These are phyloP conservation scores for Fomes fomentarius DNA, from an alignment of 1,284 basidiomycete species.

Conservation along the genomic window DNA sequence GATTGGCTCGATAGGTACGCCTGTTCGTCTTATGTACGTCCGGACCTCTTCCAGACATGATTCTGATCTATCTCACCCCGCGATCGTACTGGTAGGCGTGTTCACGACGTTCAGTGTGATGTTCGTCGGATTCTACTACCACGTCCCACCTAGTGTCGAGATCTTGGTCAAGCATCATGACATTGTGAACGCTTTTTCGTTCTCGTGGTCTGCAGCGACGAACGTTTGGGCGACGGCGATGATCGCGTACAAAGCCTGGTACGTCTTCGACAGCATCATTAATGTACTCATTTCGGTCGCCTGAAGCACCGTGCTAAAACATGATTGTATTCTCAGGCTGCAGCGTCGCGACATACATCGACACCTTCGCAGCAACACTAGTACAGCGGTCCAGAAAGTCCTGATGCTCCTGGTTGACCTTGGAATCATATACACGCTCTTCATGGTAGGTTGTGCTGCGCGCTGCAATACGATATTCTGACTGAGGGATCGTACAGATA, in stretches of 20 bases:
- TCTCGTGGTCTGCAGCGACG: conserved; percentile 14
- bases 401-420: conserved; percentile 8
- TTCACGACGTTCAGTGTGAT: conserved; percentile 13
- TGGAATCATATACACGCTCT: conserved; percentile 12
- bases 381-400: neutral
- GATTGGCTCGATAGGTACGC: conserved; percentile 13
- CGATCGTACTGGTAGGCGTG: conserved; percentile 1
- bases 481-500: neutral
- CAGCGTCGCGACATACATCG: conserved; percentile 5
- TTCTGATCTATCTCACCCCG: no score
- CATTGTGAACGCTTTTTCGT: conserved; percentile 10
- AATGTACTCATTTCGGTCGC: no score
- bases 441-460: conserved; percentile 5
- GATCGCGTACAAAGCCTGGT: conserved; percentile 12
- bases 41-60: neutral
- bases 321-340: neutral
- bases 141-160: conserved; percentile 1
- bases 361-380: conserved; percentile 1
- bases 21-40: neutral
- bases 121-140: conserved; percentile 14
- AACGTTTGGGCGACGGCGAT: conserved; percentile 14
- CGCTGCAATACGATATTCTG: neutral
- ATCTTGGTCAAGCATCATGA: conserved; percentile 1
- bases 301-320: neutral
- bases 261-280: no score